A percentile compares a stretch with the other conserved stretches of the same genome.
Conservation (phyloP, 768 basidiomycete genomes). For the Tulasnella sp. region DNA sequence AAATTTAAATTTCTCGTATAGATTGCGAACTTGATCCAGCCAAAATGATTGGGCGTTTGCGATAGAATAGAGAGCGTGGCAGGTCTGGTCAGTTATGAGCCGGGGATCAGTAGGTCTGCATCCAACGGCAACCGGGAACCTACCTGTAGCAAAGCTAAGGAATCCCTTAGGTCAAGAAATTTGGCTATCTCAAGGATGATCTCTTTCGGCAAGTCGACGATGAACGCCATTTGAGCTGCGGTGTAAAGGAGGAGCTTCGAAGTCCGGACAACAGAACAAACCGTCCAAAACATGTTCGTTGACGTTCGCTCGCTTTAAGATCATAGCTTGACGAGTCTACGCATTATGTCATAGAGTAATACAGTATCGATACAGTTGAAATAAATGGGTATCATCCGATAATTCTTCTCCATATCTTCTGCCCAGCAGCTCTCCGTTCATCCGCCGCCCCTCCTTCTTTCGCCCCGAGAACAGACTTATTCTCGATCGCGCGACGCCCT, state of each 20-base stretch:
- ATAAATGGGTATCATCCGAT: conserved; percentile 40
- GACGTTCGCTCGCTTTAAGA: neutral
- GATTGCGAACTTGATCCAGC: neutral
- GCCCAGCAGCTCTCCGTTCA: conserved; percentile 61
- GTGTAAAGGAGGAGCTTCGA: neutral
- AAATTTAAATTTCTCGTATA: neutral
- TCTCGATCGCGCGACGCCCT: conserved; percentile 86
- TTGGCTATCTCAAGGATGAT: conserved; percentile 6
- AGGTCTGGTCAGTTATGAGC: neutral
- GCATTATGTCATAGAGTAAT: neutral
- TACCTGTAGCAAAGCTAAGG: neutral
- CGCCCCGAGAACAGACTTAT: conserved; percentile 78
- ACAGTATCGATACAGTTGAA: neutral
- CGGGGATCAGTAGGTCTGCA: neutral
- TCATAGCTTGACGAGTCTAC: neutral
- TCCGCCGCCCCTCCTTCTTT: conserved; percentile 58
- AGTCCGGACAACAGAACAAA: neutral
- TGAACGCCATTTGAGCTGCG: neutral
- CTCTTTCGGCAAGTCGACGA: neutral
- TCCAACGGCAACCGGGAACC: neutral
- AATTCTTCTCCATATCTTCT: conserved; percentile 55
- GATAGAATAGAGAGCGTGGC: neutral
- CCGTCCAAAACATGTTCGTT: neutral
- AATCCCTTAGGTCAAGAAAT: neutral
- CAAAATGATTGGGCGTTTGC: neutral